A percentile compares a stretch with the other conserved stretches of the same genome.
Evolutionary conservation across 352 stramenopile genomes (phyloP).

Genomic region (Pythium aquatile): DNA sequence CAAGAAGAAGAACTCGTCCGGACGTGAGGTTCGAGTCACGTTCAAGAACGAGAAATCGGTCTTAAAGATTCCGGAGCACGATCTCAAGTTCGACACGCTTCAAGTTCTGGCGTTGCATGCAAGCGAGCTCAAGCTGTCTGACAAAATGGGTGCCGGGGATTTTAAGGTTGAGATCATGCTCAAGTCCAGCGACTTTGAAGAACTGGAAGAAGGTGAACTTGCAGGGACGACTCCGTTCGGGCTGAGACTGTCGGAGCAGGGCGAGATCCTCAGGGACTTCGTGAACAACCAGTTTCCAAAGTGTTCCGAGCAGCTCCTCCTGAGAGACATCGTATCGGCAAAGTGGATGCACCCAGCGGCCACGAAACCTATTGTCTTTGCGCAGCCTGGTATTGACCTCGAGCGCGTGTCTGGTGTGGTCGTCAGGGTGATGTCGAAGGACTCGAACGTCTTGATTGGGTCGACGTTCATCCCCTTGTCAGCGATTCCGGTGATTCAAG

Average conservation of each 20-base stretch:
- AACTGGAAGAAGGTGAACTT: slow-evolving; percentile 21
- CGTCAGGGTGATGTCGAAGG: slow-evolving; percentile 34
- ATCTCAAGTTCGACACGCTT: slow-evolving; percentile 52
- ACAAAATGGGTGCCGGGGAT: slow-evolving; percentile 27
- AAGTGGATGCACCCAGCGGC: slow-evolving; percentile 7
- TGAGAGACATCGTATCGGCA: slow-evolving; percentile 12
- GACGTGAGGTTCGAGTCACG: slow-evolving; percentile 19
- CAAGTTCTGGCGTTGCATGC: slow-evolving; percentile 43
- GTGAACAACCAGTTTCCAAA: slow-evolving; percentile 30
- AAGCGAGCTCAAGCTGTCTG: slow-evolving; percentile 46
- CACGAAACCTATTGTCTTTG: slow-evolving; percentile 26
- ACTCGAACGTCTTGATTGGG: slow-evolving; percentile 34
- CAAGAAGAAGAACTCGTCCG: slow-evolving; percentile 5
- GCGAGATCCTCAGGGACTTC: slow-evolving; percentile 46
- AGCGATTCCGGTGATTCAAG: slow-evolving; percentile 19
- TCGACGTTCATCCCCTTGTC: slow-evolving; percentile 38
- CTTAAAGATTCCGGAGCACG: slow-evolving; percentile 26
- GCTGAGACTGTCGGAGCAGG: slow-evolving; percentile 33
- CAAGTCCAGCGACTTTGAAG: slow-evolving; percentile 50
- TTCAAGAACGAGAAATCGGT: slow-evolving; percentile 23
- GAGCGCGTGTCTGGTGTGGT: slow-evolving; percentile 40
- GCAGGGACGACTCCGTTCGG: slow-evolving; percentile 39
- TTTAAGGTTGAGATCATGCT: slow-evolving; percentile 47
- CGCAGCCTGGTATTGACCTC: slow-evolving; percentile 40
- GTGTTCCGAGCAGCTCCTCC: slow-evolving; percentile 30